A percentile compares a stretch with the other conserved stretches of the same genome.
Conservation (phyloP, 169 alveolate genomes). For the Plasmodium gallinaceum region DNA sequence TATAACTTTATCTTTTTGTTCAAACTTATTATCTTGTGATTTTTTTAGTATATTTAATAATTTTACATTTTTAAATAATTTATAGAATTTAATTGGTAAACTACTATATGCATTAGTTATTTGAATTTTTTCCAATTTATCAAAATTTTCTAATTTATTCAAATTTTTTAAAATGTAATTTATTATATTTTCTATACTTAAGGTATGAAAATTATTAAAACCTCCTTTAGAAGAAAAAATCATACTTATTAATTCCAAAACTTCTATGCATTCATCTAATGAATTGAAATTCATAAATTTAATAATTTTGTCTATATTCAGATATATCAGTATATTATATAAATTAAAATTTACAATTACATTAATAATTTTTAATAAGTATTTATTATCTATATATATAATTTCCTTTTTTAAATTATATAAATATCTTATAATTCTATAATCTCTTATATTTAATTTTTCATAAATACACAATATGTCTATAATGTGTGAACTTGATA, state of each 20-base stretch:
- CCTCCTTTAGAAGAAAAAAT: neutral
- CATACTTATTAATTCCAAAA: constrained; percentile 42
- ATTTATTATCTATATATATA: constrained; percentile 24
- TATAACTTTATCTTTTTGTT: neutral
- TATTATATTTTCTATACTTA: constrained; percentile 27
- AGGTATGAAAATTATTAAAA: neutral
- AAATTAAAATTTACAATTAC: constrained; percentile 59
- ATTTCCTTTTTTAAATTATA: constrained; percentile 44
- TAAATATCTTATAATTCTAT: constrained; percentile 47
- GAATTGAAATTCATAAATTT: constrained; percentile 42
- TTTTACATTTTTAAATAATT: constrained; percentile 37
- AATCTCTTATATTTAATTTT: constrained; percentile 67
- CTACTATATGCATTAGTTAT: constrained; percentile 39
- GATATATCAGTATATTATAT: constrained; percentile 30
- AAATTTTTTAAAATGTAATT: constrained; percentile 55
- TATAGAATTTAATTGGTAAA: constrained; percentile 23
- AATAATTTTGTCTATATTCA: constrained; percentile 22
- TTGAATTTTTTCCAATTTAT: constrained; percentile 17
- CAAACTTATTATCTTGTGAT: neutral
- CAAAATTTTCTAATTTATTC: neutral
- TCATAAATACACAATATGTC: constrained; percentile 50
- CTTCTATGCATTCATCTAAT: constrained; percentile 42
- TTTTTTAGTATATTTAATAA: neutral
- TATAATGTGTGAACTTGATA: neutral
- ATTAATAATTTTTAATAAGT: constrained; percentile 36